Percentiles rank a stretch among this genome's conserved stretches.
Conservation (phyloP, 106 monocot genomes). For the Ottelia alismoides region DNA sequence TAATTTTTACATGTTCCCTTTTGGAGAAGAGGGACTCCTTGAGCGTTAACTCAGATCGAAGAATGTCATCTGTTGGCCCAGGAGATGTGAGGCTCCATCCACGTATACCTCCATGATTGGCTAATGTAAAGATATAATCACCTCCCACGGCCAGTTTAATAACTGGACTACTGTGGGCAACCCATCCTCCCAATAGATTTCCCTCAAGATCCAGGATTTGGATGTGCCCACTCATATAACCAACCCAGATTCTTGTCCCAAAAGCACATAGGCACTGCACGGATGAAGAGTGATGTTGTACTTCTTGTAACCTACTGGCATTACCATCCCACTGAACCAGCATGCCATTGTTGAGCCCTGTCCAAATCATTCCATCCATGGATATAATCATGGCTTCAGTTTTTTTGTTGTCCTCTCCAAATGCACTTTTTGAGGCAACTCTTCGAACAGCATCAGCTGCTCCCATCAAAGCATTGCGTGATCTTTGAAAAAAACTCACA, state of each 20-base stretch:
- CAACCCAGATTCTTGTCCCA: conserved; percentile 72
- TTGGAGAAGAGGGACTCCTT: conserved; percentile 50
- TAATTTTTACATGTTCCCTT: conserved; percentile 57
- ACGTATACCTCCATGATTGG: conserved; percentile 86
- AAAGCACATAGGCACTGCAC: conserved; percentile 64
- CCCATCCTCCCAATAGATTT: conserved; percentile 67
- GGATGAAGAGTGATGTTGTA: conserved; percentile 51
- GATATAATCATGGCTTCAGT: conserved; percentile 56
- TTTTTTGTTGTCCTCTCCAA: conserved; percentile 65
- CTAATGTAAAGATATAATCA: conserved; percentile 61
- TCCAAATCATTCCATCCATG: conserved; percentile 76
- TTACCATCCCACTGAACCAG: conserved; percentile 91
- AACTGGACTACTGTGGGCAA: conserved; percentile 74
- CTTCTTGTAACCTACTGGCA: conserved; percentile 59
- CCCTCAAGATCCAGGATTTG: conserved; percentile 86
- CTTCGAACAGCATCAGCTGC: conserved; percentile 94
- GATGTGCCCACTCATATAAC: conserved; percentile 64
- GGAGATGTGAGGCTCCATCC: conserved; percentile 85
- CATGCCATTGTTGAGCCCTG: conserved; percentile 67
- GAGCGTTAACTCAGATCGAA: conserved; percentile 45
- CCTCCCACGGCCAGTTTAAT: conserved; percentile 69
- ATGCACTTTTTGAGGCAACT: conserved; percentile 71
- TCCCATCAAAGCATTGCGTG: conserved; percentile 84
- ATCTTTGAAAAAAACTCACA: conserved; percentile 84
- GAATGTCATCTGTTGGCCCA: conserved; percentile 63